Base-by-base conservation (phyloP, 176 grass and related monocot species). In the Bonia amplexicaulis region DNA sequence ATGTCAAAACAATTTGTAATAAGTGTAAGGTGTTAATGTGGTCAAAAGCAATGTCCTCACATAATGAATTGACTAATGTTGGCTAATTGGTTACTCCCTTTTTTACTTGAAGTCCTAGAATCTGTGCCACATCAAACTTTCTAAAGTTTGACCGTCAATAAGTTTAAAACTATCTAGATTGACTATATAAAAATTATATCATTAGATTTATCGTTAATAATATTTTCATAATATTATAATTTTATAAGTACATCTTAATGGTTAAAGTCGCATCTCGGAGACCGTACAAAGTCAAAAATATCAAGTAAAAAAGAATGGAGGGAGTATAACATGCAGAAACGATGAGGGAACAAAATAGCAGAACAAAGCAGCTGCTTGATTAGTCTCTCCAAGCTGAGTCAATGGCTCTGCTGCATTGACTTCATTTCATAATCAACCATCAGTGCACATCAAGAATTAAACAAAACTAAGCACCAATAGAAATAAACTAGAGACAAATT, bases 391-490 rank as follows among this genome's bases (percentile, higher is more conserved):
- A 79, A 39, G 42, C 10, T 49, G 29, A 40, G 22, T 29, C 47
- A 16, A 45, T 26, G 3, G 25, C 49, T 71, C 13, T 71, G 17
- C 13, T 39, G 66, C 67, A 76, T 67, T 22, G 19, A 74, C 37
- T 51, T 58, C 19, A 81, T 33, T 75, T 87, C 37, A 48, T 17
- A 75, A 58, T 58, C 37, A 46, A 76, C 7, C 77, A 81, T 75
- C 25, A 46, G n/a, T 17, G 70, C 23, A 26, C 7, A 51, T 14
- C 26, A 66, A 33, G 26, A 70, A 60, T 17, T 40, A 45, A 67
- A 29, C 20, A 42, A 47, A 22, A 66, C 9, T 57, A 77, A 66
- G 17, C 23, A 85, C 10, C 48, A 55, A 22, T 31, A 51, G 10
- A 58, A 75, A 69, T 5, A 75, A 69, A 67, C 31, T 41, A 44